Evolutionary conservation across 169 alveolate species (phyloP).

Genomic region (Eimeria praecox): DNA sequence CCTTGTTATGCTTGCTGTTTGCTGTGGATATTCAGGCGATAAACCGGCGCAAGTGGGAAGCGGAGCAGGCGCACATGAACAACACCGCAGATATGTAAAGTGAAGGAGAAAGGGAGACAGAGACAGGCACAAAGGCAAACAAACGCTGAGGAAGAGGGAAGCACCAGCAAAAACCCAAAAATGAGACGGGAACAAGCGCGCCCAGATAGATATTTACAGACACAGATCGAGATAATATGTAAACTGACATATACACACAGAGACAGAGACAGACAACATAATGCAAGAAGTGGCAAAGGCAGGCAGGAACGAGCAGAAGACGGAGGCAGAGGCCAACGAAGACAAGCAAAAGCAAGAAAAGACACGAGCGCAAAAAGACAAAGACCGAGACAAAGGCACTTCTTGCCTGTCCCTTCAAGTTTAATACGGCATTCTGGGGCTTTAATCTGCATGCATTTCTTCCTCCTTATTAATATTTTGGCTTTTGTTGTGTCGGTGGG

Average conservation of each 20-base stretch:
- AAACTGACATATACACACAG: too few species aligned
- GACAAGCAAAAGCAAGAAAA: background rate
- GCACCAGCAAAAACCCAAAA: background rate
- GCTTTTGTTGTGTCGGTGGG: background rate
- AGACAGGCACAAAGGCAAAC: background rate
- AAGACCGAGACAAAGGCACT: background rate
- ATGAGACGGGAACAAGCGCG: too few species aligned
- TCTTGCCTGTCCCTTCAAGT: background rate
- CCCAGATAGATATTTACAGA: too few species aligned
- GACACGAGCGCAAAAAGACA: too few species aligned
- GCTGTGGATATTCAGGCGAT: conserved; percentile 36
- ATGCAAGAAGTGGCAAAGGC: background rate
- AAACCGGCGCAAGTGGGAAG: conserved; percentile 65
- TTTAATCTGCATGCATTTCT: too few species aligned
- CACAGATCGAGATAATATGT: too few species aligned
- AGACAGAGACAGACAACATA: background rate
- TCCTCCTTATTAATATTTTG: background rate
- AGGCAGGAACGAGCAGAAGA: background rate
- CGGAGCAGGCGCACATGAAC: conserved; percentile 71
- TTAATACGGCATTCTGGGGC: background rate
- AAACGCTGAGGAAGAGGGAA: background rate
- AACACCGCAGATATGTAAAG: conserved; percentile 80
- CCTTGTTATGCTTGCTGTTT: background rate
- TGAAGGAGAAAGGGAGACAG: background rate
- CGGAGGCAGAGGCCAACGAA: background rate